These are phyloP conservation scores for Fusarium caatingaense DNA, from an alignment of 2,329 filamentous ascomycete genomes.

Conservation along the genomic window DNA sequence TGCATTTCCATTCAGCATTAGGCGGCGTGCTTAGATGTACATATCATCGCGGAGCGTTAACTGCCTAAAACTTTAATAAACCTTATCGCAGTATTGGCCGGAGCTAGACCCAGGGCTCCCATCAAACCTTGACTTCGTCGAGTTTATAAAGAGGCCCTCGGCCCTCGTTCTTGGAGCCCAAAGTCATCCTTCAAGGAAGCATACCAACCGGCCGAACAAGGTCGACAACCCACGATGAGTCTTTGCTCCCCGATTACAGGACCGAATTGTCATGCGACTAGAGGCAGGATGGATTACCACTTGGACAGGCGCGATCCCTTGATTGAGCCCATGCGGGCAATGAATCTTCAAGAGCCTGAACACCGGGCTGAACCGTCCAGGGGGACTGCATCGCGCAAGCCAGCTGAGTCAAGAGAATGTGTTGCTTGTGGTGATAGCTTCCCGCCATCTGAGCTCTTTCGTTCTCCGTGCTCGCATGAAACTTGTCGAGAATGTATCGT, in stretches of 20 bases:
- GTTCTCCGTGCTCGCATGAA: constrained; percentile 55
- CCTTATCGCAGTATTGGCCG: neutral
- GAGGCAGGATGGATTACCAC: neutral
- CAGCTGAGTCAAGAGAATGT: neutral
- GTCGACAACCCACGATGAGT: neutral
- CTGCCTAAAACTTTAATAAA: neutral
- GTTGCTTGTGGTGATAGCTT: constrained; percentile 7
- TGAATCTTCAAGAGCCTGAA: neutral
- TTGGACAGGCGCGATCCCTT: neutral
- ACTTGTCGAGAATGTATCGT: constrained; percentile 64
- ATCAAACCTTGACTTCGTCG: neutral
- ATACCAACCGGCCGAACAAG: neutral
- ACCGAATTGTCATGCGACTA: neutral
- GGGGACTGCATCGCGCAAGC: neutral
- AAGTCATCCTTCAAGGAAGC: neutral
- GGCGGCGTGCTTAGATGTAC: neutral
- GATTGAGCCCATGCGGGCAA: neutral
- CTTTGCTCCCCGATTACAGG: neutral
- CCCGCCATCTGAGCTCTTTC: rapidly evolving
- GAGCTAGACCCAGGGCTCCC: neutral
- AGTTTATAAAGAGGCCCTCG: neutral
- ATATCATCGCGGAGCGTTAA: neutral
- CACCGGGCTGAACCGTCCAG: neutral
- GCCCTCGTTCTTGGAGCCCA: neutral
- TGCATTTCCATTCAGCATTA: neutral